These are phyloP conservation scores for Rhizopus arrhizus DNA, from an alignment of 371 early-diverging fungal species.

Conservation along the genomic window DNA sequence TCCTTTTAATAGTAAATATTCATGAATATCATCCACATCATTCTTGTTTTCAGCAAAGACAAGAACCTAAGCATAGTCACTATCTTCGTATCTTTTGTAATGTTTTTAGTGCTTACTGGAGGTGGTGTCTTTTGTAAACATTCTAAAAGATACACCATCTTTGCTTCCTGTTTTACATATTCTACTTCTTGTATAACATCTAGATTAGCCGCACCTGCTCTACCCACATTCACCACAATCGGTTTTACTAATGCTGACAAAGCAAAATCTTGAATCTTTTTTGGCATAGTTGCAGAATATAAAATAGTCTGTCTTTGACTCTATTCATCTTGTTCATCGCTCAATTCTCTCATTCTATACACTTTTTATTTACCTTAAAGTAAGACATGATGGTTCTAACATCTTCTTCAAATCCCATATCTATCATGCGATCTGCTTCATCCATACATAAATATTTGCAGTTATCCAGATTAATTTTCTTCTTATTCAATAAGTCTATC, in stretches of 20 bases:
- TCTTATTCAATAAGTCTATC: constrained; percentile 81
- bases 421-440: constrained; percentile 99
- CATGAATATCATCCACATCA: constrained; percentile 99
- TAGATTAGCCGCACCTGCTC: constrained; percentile 96
- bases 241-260: constrained; percentile 86
- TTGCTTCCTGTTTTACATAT: constrained; percentile 94
- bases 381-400: constrained; percentile 91
- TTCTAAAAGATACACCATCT: constrained; percentile 88
- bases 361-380: constrained; percentile 65
- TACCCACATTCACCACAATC: constrained; percentile 96
- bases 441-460: constrained; percentile 92
- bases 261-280: constrained; percentile 96
- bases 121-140: constrained; percentile 94
- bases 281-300: constrained; percentile 98
- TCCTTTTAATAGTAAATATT: constrained; percentile 90
- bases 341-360: not conserved
- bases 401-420: constrained; percentile 97
- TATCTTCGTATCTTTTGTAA: not conserved
- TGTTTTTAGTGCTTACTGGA: constrained; percentile 60
- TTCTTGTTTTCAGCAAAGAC: constrained; percentile 99
- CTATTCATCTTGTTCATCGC: constrained; percentile 12
- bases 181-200: constrained; percentile 98
- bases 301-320: constrained; percentile 86
- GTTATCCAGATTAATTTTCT: constrained; percentile 78
- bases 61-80: constrained; percentile 60